phyloP scores from a whole-genome alignment of 352 stramenopile genomes.

The Pythium dissimile region DNA sequence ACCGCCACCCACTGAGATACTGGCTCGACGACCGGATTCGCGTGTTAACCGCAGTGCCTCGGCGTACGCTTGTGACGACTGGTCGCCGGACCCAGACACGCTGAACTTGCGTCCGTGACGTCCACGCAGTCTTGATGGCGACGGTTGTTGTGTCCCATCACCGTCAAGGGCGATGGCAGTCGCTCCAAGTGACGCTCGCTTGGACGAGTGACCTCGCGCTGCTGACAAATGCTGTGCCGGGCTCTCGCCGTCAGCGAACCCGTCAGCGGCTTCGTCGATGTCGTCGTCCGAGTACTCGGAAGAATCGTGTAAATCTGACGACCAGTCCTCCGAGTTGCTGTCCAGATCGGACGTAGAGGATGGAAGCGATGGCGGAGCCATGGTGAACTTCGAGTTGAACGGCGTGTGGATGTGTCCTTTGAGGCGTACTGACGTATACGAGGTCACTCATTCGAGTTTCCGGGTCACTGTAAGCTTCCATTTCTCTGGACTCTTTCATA shows the following conservation, averaged over 20 bases:
- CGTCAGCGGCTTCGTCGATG: not conserved
- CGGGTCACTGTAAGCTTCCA: too few relatives aligned
- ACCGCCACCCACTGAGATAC: slow-evolving; percentile 15
- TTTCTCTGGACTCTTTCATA: too few relatives aligned
- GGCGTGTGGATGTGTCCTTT: too few relatives aligned
- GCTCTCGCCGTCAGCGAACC: not conserved
- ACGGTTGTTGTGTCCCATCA: too few relatives aligned
- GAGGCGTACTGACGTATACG: too few relatives aligned
- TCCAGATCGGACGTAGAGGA: not conserved
- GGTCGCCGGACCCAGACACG: not conserved
- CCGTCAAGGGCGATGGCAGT: too few relatives aligned
- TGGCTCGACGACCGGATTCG: slow-evolving; percentile 12
- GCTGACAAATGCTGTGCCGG: not conserved
- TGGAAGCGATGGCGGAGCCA: not conserved
- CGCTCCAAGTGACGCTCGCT: too few relatives aligned
- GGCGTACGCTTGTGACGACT: slow-evolving; percentile 16
- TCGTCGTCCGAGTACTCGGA: slow-evolving; percentile 1
- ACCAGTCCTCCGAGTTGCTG: not conserved
- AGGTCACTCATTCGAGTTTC: too few relatives aligned
- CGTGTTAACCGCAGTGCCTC: slow-evolving; percentile 16
- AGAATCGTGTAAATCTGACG: not conserved
- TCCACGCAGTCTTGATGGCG: too few relatives aligned
- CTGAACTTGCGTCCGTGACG: slow-evolving; percentile 4
- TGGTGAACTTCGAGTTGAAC: not conserved
- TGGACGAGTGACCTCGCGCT: not conserved